Evolutionary conservation across 148 eudicot species (phyloP), one percentile per base, ranked within the genome.

Genomic region (Spergularia bocconei): DNA sequence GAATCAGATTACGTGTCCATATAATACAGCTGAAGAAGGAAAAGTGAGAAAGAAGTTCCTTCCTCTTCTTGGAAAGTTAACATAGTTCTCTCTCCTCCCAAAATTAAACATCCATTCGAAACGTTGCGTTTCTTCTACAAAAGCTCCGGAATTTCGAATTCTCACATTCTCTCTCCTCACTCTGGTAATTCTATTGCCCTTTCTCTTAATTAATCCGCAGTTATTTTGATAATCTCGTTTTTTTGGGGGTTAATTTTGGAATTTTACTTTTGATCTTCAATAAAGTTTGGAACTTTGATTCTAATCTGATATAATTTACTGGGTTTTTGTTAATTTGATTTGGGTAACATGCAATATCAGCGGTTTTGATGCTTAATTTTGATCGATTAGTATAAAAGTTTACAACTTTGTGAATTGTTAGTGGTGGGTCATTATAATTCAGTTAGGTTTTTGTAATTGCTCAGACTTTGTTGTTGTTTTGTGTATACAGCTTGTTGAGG

Each of bases 401-500:
- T 39, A 16, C 23, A 17, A 16, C 23, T 65, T 39, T 36, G 48
- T 15, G 44, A 14, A 8, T 64, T 38, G 51, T 64, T 64, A 44
- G 8, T 38, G 12, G n/a, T 65, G 41, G 19, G 51, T 44, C 4
- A 65, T 65, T 65, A 10, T 41, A 65, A 65, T 65, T n/a, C 13
- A 59, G 5, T 59, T 59, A 21, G 63, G 63, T 25, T 59, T 59
- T 59, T 59, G 63, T 59, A 59, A 2, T 6, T 23, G 63, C 36
- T 59, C 4, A 59, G 20, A 19, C 36, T 21, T 59, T 15, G 21
- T 59, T 15, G 25, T 50, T 58, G 50, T 14, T 48, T 41, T 70
- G 36, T n/a, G 19, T 48, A 47, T 44, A 9, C 76, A 76, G 79
- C n/a, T 36, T 29, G 13, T 23, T 5, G 70, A 29, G 29, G 38